Conservation (phyloP, 495 filamentous ascomycete species). For the Penicillium pancosmium region DNA sequence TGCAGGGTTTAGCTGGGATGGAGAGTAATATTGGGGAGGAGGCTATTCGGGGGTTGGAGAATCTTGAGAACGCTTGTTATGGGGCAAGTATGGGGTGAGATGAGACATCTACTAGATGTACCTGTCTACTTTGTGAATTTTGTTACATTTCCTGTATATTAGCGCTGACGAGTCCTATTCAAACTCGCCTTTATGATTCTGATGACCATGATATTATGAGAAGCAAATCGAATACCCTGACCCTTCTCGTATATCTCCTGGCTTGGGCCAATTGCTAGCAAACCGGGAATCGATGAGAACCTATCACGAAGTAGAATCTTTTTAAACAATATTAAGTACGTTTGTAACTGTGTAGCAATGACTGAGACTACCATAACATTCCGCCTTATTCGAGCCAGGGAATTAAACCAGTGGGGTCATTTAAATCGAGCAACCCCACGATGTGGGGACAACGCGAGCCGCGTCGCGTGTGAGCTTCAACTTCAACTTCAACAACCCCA, state of each 20-base stretch:
- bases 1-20: slow-evolving; percentile 59
- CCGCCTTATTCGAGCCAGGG: neutral
- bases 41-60: slow-evolving; percentile 50
- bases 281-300: too few relatives aligned
- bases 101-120: neutral
- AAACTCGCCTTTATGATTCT: neutral
- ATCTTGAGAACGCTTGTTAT: slow-evolving; percentile 66
- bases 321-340: too few relatives aligned
- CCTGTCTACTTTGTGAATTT: neutral
- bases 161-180: neutral
- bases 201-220: neutral
- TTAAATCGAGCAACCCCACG: neutral
- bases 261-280: too few relatives aligned
- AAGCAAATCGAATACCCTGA: neutral
- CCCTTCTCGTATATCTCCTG: too few relatives aligned
- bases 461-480: slow-evolving; percentile 18
- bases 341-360: neutral
- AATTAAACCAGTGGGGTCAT: slow-evolving; percentile 1
- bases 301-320: too few relatives aligned
- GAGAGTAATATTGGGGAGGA: slow-evolving; percentile 65
- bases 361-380: neutral
- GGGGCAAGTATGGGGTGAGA: slow-evolving; percentile 10
- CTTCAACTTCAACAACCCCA: slow-evolving; percentile 5
- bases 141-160: neutral
- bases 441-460: slow-evolving; percentile 24